phyloP scores from a whole-genome alignment of 805 yeast genomes.

The Nadsonia fulvescens region DNA sequence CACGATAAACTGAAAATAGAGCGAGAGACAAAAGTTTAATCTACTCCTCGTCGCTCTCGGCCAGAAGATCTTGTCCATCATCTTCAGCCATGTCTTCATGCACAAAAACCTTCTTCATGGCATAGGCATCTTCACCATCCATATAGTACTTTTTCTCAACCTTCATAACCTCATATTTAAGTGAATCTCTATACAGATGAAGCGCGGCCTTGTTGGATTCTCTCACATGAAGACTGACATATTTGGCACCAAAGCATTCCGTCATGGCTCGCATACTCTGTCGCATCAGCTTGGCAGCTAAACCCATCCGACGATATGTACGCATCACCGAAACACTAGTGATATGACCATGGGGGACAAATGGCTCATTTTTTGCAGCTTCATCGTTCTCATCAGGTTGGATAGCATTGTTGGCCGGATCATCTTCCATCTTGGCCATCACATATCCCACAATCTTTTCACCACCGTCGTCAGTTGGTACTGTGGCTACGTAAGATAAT shows the following conservation, averaged over 20 bases:
- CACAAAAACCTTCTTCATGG: constrained; percentile 58
- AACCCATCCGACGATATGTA: constrained; percentile 85
- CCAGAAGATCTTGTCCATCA: too few species aligned
- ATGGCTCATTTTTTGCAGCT: constrained; percentile 10
- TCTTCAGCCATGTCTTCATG: constrained; percentile 9
- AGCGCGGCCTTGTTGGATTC: constrained; percentile 86
- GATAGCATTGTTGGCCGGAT: constrained; percentile 15
- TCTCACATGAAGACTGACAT: constrained; percentile 84
- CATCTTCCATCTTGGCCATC: constrained; percentile 92
- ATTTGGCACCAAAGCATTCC: constrained; percentile 65
- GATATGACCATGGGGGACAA: constrained; percentile 63
- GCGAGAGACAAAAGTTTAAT: too few species aligned
- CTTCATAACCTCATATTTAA: constrained; percentile 62
- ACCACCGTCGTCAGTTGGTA: constrained; percentile 38
- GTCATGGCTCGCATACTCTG: constrained; percentile 64
- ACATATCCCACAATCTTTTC: constrained; percentile 93
- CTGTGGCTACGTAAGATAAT: constrained; percentile 79
- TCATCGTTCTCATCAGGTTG: constrained; percentile 8
- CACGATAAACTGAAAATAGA: too few species aligned
- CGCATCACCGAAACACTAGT: constrained; percentile 91
- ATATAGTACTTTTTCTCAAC: constrained; percentile 85
- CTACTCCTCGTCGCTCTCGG: too few species aligned
- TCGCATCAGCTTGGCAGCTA: constrained; percentile 82
- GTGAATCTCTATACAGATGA: constrained; percentile 74
- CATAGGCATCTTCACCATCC: constrained; percentile 94